These are phyloP conservation scores for Penicillium janthinellum DNA, from an alignment of 2,329 filamentous ascomycete genomes.

Conservation along the genomic window DNA sequence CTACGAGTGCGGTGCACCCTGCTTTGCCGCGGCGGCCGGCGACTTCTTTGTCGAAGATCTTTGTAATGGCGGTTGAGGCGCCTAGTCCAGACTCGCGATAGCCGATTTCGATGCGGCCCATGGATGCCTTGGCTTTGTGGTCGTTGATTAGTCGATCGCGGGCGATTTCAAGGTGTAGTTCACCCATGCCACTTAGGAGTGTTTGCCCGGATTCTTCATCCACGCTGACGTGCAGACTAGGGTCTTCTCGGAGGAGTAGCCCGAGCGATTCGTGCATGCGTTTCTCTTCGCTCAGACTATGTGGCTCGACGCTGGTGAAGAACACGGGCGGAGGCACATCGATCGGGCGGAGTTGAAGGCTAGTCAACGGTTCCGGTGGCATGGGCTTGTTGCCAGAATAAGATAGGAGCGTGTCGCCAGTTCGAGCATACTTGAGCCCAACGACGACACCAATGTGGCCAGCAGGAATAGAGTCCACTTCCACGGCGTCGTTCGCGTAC, in stretches of 20 bases:
- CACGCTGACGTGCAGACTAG: conserved; percentile 79
- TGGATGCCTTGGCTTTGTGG: conserved; percentile 80
- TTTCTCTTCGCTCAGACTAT: conserved; percentile 77
- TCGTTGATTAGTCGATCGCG: conserved; percentile 84
- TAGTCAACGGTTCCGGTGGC: conserved; percentile 69
- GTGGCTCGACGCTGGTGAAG: conserved; percentile 87
- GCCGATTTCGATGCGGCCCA: conserved; percentile 91
- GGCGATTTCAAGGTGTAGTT: conserved; percentile 91
- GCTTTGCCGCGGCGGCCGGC: conserved; percentile 79
- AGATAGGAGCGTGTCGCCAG: conserved; percentile 85
- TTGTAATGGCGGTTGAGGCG: conserved; percentile 58
- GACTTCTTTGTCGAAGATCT: conserved; percentile 75
- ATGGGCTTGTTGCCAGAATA: conserved; percentile 66
- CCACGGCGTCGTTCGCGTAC: conserved; percentile 83
- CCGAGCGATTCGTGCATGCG: conserved; percentile 74
- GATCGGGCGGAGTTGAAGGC: conserved; percentile 81
- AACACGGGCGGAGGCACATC: conserved; percentile 91
- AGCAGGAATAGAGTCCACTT: conserved; percentile 75
- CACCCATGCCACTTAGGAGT: conserved; percentile 92
- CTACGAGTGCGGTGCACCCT: conserved; percentile 68
- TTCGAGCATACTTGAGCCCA: conserved; percentile 86
- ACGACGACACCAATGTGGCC: conserved; percentile 94
- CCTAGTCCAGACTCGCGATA: conserved; percentile 80
- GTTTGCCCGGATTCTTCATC: conserved; percentile 93
- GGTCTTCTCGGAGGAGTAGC: conserved; percentile 85